Base-by-base conservation (phyloP, 2,329 filamentous ascomycete genomes). In the Claviceps capensis region DNA sequence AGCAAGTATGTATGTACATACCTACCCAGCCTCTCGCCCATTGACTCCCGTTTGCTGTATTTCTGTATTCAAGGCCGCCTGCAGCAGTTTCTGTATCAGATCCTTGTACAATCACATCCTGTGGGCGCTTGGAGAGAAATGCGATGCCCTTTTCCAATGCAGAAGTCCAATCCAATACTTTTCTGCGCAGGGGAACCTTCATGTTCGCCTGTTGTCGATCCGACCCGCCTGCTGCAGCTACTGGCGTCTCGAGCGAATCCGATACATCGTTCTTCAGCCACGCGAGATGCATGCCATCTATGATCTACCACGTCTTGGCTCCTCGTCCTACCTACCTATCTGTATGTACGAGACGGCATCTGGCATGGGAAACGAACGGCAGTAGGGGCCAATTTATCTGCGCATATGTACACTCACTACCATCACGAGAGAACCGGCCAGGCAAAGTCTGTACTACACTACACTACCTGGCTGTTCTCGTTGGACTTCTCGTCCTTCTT, bases 221-320 rank as follows among this genome's bases (percentile, higher is more conserved):
- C 55, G 52, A 50, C 46, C 50, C 52, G 50, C 50, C 46, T 40
- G 26, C 26, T 50, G 52, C 53, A 52, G 48, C 49, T 40, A 30
- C 49, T 30, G 45, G 47, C 22, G 23, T 30, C 16, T 22, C 26
- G 26, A 17, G 19, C 36, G 30, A 34, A 17, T 14, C 17, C 16
- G 46, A 44, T 7, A 8, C 22, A 53, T 30, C 9, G 34, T 23
- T 46, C 38, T 47, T 46, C 48, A 49, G 47, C 53, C 54, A 54
- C 36, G 52, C 52, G 40, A 53, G 50, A 55, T 52, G 51, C 54
- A 49, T 51, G 37, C 52, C 56, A 55, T 51, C 42, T 48, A 50
- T 47, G 45, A 44, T 43, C 47, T 50, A 17, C 9, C 14, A 17
- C 7, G 40, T 17, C 40, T 52, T 54, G 47, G 53, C 43, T 47